A percentile compares a stretch with the other conserved stretches of the same genome.
Evolutionary conservation across 2,329 filamentous ascomycete species (phyloP).

Genomic region (Colletotrichum cuscutae): DNA sequence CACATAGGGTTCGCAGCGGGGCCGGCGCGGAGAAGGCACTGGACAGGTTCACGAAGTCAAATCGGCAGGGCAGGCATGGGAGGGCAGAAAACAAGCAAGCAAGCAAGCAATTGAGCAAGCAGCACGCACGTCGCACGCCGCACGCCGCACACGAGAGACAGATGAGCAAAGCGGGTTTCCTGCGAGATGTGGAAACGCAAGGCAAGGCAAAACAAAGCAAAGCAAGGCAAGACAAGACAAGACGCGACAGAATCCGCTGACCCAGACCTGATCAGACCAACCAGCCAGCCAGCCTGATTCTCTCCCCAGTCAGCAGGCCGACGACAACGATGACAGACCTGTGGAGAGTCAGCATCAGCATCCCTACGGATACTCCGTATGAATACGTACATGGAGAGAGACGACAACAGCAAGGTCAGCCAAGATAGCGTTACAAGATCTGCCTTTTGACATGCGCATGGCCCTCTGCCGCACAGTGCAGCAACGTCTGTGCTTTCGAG

Average conservation of each 20-base stretch:
- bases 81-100: background rate
- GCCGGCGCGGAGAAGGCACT: slow-evolving; percentile 2
- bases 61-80: background rate
- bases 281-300: background rate
- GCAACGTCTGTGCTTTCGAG: slow-evolving; percentile 30
- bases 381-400: background rate
- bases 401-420: slow-evolving; percentile 11
- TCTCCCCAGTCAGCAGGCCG: background rate
- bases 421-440: slow-evolving; percentile 35
- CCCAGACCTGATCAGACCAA: background rate
- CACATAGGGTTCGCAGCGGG: slow-evolving; percentile 19
- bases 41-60: background rate
- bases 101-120: background rate
- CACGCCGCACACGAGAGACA: background rate
- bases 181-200: background rate
- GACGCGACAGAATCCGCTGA: background rate
- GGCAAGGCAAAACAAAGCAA: background rate
- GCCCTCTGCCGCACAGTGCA: slow-evolving; percentile 35
- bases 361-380: background rate
- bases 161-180: background rate
- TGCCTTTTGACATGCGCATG: slow-evolving; percentile 34
- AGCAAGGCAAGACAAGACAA: background rate
- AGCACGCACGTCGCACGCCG: background rate
- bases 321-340: background rate
- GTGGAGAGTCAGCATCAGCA: background rate